Conservation (phyloP, 179 eudicot species). For the Silene noctiflora region DNA sequence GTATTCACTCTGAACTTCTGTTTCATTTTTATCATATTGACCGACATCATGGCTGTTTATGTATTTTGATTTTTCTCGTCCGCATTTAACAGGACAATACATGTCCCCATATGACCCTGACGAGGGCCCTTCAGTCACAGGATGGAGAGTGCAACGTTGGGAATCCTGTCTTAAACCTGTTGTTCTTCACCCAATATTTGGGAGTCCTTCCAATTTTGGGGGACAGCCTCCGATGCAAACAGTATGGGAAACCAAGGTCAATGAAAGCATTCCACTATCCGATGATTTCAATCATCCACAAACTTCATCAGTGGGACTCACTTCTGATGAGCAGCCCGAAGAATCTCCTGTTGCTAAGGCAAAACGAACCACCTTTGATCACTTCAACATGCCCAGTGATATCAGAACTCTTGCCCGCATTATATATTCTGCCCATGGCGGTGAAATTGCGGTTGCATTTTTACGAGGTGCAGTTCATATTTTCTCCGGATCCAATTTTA, state of each 20-base stretch:
- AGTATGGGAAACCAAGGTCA: conserved; percentile 93
- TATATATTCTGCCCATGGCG: conserved; percentile 92
- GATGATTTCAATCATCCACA: conserved; percentile 57
- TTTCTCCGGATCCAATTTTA: conserved; percentile 75
- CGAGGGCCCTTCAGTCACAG: conserved; percentile 96
- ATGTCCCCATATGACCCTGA: conserved; percentile 99
- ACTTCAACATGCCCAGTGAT: conserved; percentile 96
- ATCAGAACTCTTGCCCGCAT: conserved; percentile 92
- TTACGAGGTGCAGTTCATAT: conserved; percentile 86
- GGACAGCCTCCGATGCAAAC: conserved; percentile 97
- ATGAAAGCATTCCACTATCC: conserved; percentile 76
- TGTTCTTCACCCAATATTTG: conserved; percentile 94
- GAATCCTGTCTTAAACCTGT: conserved; percentile 93
- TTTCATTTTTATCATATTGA: neutral
- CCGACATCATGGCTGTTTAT: conserved; percentile 5
- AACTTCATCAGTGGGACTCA: conserved; percentile 32
- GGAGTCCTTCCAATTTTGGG: conserved; percentile 88
- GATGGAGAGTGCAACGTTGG: conserved; percentile 99
- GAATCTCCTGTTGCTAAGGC: conserved; percentile 53
- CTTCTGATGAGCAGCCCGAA: conserved; percentile 35
- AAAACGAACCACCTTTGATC: conserved; percentile 80
- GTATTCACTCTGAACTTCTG: conserved; percentile 34
- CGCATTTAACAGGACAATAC: conserved; percentile 69
- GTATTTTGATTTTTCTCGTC: conserved; percentile 9
- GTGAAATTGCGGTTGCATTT: conserved; percentile 95